These are phyloP conservation scores for Pontederia paniculata DNA, from an alignment of 176 grass and related monocot genomes.

Conservation along the genomic window DNA sequence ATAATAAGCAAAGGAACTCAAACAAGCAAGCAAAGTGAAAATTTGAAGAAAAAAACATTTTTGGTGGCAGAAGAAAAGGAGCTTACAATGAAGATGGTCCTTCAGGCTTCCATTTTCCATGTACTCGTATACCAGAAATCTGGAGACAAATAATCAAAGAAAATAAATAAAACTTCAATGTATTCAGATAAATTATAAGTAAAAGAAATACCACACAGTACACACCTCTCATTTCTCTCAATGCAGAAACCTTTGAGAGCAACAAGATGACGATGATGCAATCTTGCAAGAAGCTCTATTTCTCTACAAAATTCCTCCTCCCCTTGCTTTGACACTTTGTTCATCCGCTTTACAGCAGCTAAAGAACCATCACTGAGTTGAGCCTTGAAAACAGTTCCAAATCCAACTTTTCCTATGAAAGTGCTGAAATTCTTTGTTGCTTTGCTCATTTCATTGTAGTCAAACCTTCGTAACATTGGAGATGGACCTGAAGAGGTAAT, in stretches of 20 bases:
- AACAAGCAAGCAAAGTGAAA: conserved; percentile 13
- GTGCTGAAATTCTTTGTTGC: conserved; percentile 73
- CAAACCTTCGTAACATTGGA: conserved; percentile 70
- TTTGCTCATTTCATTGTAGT: conserved; percentile 64
- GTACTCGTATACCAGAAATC: conserved; percentile 95
- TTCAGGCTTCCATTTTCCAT: conserved; percentile 97
- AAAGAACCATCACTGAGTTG: conserved; percentile 63
- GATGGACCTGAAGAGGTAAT: conserved; percentile 60
- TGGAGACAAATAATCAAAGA: conserved; percentile 25
- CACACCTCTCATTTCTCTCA: conserved; percentile 80
- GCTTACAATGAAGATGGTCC: conserved; percentile 85
- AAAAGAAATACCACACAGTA: background rate
- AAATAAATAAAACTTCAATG: background rate
- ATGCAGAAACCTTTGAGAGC: conserved; percentile 80
- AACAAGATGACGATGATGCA: conserved; percentile 97
- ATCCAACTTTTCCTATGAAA: conserved; percentile 88
- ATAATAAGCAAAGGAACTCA: background rate
- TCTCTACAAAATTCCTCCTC: conserved; percentile 95
- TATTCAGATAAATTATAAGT: background rate
- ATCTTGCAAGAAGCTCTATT: conserved; percentile 89
- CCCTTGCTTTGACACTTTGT: conserved; percentile 86
- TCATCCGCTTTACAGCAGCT: conserved; percentile 79
- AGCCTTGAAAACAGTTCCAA: conserved; percentile 92
- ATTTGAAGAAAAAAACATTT: too few species aligned
- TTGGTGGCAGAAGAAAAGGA: conserved; percentile 10